Conservation (phyloP, 441 rosid genomes). For the Populus hybrid region DNA sequence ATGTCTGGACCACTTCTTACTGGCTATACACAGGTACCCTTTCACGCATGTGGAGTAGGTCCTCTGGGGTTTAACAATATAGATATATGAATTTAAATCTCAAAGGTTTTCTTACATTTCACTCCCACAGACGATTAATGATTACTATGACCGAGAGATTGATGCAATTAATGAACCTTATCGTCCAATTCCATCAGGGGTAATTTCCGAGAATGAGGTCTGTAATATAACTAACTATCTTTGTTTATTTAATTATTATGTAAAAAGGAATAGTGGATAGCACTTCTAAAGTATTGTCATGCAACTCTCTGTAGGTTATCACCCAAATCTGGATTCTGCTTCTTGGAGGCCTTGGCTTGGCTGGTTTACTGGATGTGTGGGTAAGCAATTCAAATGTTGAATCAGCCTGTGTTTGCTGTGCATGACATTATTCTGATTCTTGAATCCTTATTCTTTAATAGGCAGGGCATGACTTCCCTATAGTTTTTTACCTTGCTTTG, state of each 20-base stretch:
- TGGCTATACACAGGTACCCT: slow-evolving; percentile 86
- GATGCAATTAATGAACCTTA: slow-evolving; percentile 98
- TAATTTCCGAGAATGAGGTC: slow-evolving; percentile 88
- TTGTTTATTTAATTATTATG: background rate
- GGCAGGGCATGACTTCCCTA: slow-evolving; percentile 90
- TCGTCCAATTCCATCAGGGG: slow-evolving; percentile 97
- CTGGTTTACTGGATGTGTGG: slow-evolving; percentile 85
- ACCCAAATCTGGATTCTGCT: slow-evolving; percentile 87
- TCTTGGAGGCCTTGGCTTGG: slow-evolving; percentile 78
- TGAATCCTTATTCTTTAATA: slow-evolving; percentile 32
- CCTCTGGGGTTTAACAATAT: background rate
- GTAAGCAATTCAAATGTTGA: slow-evolving; percentile 42
- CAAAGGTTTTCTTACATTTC: slow-evolving; percentile 1
- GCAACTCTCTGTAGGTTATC: slow-evolving; percentile 57
- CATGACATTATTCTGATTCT: slow-evolving; percentile 10
- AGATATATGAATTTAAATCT: background rate
- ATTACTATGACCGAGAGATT: slow-evolving; percentile 93
- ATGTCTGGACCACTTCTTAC: slow-evolving; percentile 98
- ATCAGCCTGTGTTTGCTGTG: slow-evolving; percentile 1
- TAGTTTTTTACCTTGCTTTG: slow-evolving; percentile 76
- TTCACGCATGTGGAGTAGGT: background rate
- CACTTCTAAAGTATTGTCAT: background rate
- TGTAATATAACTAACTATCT: slow-evolving; percentile 1
- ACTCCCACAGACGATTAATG: slow-evolving; percentile 70
- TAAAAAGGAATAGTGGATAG: background rate